Percentiles rank a stretch among this genome's conserved stretches.
These are phyloP conservation scores for Phytophthora boehmeriae DNA, from an alignment of 352 stramenopile genomes.

Conservation along the genomic window DNA sequence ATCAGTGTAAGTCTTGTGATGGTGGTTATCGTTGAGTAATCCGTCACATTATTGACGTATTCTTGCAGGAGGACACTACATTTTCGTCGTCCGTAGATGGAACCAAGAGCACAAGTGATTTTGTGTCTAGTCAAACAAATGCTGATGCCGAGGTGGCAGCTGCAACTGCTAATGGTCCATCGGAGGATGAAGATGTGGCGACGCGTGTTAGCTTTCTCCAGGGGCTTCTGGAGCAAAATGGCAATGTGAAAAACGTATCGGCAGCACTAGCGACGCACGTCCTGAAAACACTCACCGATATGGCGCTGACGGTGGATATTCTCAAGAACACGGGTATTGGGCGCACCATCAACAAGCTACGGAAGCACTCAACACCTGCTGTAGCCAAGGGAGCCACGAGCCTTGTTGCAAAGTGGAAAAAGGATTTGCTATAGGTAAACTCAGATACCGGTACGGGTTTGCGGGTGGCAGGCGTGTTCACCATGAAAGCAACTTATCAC, in stretches of 20 bases:
- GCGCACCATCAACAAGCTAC: constrained; percentile 87
- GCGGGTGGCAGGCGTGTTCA: constrained; percentile 12
- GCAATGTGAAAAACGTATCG: constrained; percentile 77
- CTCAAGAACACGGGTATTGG: constrained; percentile 84
- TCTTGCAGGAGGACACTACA: not conserved
- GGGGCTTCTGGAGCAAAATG: constrained; percentile 73
- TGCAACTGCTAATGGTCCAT: constrained; percentile 18
- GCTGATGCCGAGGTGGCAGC: constrained; percentile 26
- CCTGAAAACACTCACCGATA: constrained; percentile 62
- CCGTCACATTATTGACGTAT: constrained; percentile 1
- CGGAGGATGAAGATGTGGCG: constrained; percentile 57
- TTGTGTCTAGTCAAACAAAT: constrained; percentile 1
- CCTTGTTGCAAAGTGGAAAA: constrained; percentile 88
- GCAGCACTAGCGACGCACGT: constrained; percentile 72
- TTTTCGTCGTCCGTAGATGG: not conserved
- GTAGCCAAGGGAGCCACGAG: constrained; percentile 71
- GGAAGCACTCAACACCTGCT: constrained; percentile 68
- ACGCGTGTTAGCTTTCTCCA: constrained; percentile 76
- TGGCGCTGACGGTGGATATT: constrained; percentile 84
- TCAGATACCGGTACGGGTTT: not conserved
- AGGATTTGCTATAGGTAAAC: constrained; percentile 68
- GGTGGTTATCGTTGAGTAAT: not conserved
- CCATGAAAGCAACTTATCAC: not conserved
- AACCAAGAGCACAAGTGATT: not conserved
- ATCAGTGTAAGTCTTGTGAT: constrained; percentile 17